These are phyloP conservation scores for Nemania sp. DNA, from an alignment of 2,329 filamentous ascomycete genomes.

Conservation along the genomic window DNA sequence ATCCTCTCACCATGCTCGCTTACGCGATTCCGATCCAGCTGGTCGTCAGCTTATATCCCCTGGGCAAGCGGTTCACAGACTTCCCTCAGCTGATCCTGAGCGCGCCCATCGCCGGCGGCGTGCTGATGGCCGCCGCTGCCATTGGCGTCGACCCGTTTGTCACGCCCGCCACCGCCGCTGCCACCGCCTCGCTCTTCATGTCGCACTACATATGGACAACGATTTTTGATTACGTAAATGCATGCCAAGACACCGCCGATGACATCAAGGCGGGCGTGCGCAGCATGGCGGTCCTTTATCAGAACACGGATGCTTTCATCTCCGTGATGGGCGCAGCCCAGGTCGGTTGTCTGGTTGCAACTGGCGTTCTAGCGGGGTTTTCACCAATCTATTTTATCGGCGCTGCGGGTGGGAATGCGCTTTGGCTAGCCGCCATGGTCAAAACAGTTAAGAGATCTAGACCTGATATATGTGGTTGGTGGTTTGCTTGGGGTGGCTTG, in stretches of 20 bases:
- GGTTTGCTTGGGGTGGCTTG: conserved; percentile 44
- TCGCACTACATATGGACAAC: conserved; percentile 58
- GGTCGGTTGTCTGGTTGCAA: conserved; percentile 36
- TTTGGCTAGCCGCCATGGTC: conserved; percentile 40
- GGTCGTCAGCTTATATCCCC: conserved; percentile 60
- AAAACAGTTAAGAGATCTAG: conserved; percentile 40
- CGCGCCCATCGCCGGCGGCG: conserved; percentile 62
- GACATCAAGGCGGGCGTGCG: conserved; percentile 63
- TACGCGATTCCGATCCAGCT: conserved; percentile 53
- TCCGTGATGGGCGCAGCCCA: conserved; percentile 36
- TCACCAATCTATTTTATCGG: conserved; percentile 38
- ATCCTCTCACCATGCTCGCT: conserved; percentile 55
- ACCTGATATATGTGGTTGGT: conserved; percentile 42
- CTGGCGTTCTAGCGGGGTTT: conserved; percentile 38
- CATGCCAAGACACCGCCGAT: conserved; percentile 64
- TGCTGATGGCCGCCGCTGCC: conserved; percentile 61
- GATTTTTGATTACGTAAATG: conserved; percentile 64
- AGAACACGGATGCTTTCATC: conserved; percentile 39
- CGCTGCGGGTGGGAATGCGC: conserved; percentile 36
- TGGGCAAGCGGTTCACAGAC: conserved; percentile 64
- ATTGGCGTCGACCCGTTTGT: conserved; percentile 58
- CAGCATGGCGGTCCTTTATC: conserved; percentile 58
- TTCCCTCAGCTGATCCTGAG: conserved; percentile 65
- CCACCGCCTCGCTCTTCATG: conserved; percentile 58
- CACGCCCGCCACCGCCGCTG: conserved; percentile 45